These are phyloP conservation scores for Arachis monticola DNA, from an alignment of 331 rosid species.

Conservation along the genomic window DNA sequence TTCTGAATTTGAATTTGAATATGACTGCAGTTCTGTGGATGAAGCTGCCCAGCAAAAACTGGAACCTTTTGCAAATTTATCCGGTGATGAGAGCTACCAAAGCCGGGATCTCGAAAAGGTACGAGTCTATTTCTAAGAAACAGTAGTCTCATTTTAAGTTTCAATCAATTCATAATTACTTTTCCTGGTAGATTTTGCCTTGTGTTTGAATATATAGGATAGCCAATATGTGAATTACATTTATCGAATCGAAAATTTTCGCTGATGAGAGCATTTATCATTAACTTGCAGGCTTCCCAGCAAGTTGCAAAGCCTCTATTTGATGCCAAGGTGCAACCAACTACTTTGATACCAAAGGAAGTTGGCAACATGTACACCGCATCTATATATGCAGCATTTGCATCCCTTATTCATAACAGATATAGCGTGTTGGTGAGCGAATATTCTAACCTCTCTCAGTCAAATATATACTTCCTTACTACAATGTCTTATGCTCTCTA, in stretches of 20 bases:
- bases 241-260: conserved; percentile 21
- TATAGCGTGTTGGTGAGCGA: conserved; percentile 79
- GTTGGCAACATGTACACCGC: conserved; percentile 99
- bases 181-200: background rate
- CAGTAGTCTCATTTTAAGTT: background rate
- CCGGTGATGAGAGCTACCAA: conserved; percentile 87
- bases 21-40: conserved; percentile 67
- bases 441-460: conserved; percentile 24
- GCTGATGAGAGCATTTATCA: conserved; percentile 11
- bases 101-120: conserved; percentile 99
- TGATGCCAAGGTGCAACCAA: conserved; percentile 86
- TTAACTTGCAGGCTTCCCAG: conserved; percentile 69
- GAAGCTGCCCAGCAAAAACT: conserved; percentile 80
- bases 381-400: conserved; percentile 97
- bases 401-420: conserved; percentile 85
- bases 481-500: conserved; percentile 33
- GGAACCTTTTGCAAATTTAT: conserved; percentile 68
- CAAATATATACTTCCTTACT: conserved; percentile 22
- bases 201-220: background rate
- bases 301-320: conserved; percentile 87
- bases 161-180: conserved; percentile 5
- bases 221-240: background rate
- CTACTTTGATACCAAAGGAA: conserved; percentile 93
- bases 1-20: conserved; percentile 38
- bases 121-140: conserved; percentile 24